Evolutionary conservation across 139 green algal species (phyloP).

Genomic region (Chlorella ohadii): DNA sequence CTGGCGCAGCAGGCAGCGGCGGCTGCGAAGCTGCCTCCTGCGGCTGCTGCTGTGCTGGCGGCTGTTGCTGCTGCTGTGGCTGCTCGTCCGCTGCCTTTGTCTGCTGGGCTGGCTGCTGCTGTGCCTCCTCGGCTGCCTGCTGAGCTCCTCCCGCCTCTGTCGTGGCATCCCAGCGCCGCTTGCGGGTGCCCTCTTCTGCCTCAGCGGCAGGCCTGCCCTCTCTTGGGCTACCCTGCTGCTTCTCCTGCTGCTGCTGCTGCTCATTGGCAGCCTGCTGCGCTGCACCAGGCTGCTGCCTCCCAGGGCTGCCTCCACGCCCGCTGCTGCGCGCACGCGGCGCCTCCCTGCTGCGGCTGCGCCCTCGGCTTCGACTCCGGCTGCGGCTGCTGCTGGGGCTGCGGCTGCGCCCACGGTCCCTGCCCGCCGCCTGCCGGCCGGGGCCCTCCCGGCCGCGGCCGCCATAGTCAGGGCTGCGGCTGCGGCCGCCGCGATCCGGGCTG

Average conservation of each 20-base stretch:
- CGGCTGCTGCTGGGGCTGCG: background rate
- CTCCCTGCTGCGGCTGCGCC: background rate
- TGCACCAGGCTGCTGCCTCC: background rate
- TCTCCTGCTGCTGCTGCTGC: background rate
- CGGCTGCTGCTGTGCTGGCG: background rate
- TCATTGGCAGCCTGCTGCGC: background rate
- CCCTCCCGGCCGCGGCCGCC: background rate
- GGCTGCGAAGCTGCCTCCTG: too few relatives aligned
- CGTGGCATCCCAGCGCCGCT: background rate
- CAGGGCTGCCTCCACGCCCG: background rate
- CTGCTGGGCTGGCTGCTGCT: background rate
- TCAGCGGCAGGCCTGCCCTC: background rate
- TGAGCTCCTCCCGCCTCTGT: background rate
- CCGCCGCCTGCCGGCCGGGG: background rate
- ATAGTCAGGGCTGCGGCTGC: constrained; percentile 1
- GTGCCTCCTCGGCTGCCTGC: background rate
- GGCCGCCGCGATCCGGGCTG: background rate
- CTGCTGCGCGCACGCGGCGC: background rate
- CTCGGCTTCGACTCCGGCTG: background rate
- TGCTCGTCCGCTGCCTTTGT: too few relatives aligned
- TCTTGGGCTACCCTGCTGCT: background rate
- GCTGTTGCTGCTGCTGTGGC: background rate
- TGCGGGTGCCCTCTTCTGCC: background rate
- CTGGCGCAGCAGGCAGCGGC: background rate
- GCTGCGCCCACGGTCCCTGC: background rate